Percentiles rank a stretch among this genome's conserved stretches.
Conservation (phyloP, 2,329 filamentous ascomycete genomes). For the Aureobasidium sp. region DNA sequence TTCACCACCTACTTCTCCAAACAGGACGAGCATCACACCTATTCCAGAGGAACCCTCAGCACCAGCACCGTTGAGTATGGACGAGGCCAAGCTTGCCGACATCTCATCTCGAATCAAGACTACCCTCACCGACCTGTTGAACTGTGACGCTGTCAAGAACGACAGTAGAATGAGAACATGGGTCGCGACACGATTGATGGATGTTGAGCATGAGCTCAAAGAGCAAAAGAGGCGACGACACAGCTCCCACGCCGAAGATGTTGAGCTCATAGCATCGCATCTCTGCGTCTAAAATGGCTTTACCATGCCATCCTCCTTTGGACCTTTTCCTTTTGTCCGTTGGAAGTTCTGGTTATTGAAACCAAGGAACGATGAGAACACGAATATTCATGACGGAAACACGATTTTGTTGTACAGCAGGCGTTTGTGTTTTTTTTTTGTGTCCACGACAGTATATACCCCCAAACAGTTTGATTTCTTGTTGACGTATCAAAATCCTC, state of each 20-base stretch:
- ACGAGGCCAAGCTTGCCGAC: conserved; percentile 39
- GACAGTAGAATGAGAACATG: conserved; percentile 40
- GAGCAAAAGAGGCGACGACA: conserved; percentile 32
- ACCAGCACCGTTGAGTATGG: conserved; percentile 25
- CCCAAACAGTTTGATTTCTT: not conserved
- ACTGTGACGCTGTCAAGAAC: conserved; percentile 40
- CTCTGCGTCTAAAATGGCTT: not conserved
- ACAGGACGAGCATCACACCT: conserved; percentile 12
- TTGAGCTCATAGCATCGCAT: conserved; percentile 2
- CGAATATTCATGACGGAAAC: not conserved
- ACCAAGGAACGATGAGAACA: not conserved
- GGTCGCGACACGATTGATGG: conserved; percentile 46
- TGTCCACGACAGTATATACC: conserved; percentile 1
- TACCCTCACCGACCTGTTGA: conserved; percentile 45
- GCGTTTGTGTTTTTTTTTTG: not conserved
- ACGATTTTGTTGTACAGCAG: conserved; percentile 1
- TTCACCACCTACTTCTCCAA: conserved; percentile 10
- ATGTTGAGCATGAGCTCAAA: conserved; percentile 43
- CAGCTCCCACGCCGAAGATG: conserved; percentile 17
- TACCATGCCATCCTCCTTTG: not conserved
- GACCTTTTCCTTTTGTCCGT: conserved; percentile 1
- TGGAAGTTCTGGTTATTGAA: not conserved
- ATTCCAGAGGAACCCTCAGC: conserved; percentile 16
- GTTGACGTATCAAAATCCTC: not conserved
- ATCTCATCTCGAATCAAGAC: conserved; percentile 46